Base-by-base conservation (phyloP, 148 eudicot genomes). In the Nepenthes gracilis region DNA sequence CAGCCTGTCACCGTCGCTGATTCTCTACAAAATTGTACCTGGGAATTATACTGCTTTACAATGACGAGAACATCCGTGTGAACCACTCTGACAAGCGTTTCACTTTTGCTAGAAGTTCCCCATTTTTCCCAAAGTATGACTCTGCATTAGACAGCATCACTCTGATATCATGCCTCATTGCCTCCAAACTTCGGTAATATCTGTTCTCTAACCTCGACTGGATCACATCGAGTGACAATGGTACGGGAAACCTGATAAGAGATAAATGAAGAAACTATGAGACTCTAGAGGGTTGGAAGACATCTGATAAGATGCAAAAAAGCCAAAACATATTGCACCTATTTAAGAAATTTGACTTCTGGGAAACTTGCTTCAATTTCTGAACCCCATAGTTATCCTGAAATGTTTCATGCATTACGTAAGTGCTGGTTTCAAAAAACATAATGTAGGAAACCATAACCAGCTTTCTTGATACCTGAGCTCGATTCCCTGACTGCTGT, bases 321-420 rank as follows among this genome's bases (percentile, higher is more conserved):
- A 40, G 8, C 3, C 12, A 52, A 12, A 36, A 51, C 12, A 35
- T n/a, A 36, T 14, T 35, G 32, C 77, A 83, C 98, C 95, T 88
- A 73, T 93, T 93, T 36, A 84, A 60, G 65, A 84, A 93, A 62
- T 67, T 79, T 15, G 83, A 63, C 81, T 74, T 88, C 70, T 77
- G 87, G 5, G 86, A 77, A 70, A 77, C 95, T 73, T 88, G 85
- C 70, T 72, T 79, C 65, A 93, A 32, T 74, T 84, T 88, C 70
- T 74, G 73, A 67, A 93, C 77, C 67, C 98, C 98, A 59, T 80
- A 86, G 50, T 60, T 73, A 69, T 93, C 98, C 98, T 93, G 89
- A 67, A 84, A 45, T 47, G 8, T 43, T 54, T 49, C 53, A 1
- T 49, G 45, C 45, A 40, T 3, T 8, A 12, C 38, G 5, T 57